Evolutionary conservation across 768 basidiomycete species (phyloP).

Genomic region (Leucosporidium scottii): DNA sequence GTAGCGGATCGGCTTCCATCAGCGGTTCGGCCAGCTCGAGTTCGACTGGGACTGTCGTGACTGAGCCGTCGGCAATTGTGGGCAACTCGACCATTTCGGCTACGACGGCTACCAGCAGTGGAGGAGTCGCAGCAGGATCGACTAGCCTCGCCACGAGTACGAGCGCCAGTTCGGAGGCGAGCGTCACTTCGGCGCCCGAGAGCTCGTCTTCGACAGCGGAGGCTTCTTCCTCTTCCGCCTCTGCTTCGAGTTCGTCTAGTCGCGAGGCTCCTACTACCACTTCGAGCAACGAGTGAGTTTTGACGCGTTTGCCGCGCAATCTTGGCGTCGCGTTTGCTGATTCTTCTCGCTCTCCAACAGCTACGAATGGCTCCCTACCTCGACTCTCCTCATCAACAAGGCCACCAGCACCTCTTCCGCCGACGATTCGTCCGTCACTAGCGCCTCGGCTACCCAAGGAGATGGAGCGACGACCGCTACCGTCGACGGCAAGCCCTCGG

Average conservation of each 20-base stretch:
- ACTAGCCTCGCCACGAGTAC: neutral
- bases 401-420: conserved; percentile 13
- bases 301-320: too few species aligned
- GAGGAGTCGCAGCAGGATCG: neutral
- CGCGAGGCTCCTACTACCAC: too few species aligned
- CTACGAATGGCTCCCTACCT: conserved; percentile 36
- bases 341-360: neutral
- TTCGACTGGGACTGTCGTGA: neutral
- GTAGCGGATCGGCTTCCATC: neutral
- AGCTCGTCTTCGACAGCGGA: neutral
- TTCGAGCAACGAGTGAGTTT: too few species aligned
- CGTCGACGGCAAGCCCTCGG: conserved; percentile 21
- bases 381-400: conserved; percentile 29
- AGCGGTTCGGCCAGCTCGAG: neutral
- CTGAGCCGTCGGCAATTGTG: neutral
- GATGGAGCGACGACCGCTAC: conserved; percentile 18
- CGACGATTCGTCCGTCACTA: neutral
- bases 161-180: neutral
- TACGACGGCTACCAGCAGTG: neutral
- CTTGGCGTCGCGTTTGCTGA: neutral
- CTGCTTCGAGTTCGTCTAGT: neutral
- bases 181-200: neutral
- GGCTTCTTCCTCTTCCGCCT: neutral
- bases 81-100: neutral
- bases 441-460: neutral